These are phyloP conservation scores for Uronychia binucleata DNA, from an alignment of 73 alveolate genomes.

Conservation along the genomic window DNA sequence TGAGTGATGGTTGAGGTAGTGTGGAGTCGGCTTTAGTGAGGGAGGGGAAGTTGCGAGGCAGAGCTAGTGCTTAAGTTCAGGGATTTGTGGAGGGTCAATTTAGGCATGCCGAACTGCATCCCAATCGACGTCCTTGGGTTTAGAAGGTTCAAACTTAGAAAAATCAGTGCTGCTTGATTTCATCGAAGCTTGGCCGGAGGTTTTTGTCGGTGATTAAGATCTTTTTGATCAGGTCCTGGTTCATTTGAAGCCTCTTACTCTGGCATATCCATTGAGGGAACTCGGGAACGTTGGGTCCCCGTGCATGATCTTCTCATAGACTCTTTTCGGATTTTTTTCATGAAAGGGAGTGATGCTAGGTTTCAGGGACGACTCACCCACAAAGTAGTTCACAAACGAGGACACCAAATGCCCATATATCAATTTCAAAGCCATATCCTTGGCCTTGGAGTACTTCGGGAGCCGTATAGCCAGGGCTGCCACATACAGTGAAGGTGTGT, in stretches of 20 bases:
- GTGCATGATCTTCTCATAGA: constrained; percentile 34
- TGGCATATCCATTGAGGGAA: background rate
- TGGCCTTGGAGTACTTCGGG: constrained; percentile 57
- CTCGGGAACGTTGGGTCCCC: constrained; percentile 37
- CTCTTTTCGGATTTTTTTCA: constrained; percentile 96
- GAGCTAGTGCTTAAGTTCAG: too few species aligned
- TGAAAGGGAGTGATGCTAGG: constrained; percentile 55
- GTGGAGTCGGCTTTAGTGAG: too few species aligned
- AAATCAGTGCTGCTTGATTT: constrained; percentile 29
- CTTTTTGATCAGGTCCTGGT: background rate
- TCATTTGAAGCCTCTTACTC: background rate
- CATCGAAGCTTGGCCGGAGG: constrained; percentile 17
- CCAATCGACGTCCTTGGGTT: too few species aligned
- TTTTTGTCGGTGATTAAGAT: constrained; percentile 22
- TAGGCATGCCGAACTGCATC: too few species aligned
- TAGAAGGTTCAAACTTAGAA: too few species aligned
- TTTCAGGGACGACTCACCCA: background rate
- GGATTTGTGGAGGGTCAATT: too few species aligned
- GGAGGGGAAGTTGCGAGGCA: too few species aligned
- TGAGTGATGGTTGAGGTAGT: too few species aligned
- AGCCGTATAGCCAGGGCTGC: constrained; percentile 77
- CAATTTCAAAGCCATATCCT: constrained; percentile 29
- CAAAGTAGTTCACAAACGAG: constrained; percentile 46
- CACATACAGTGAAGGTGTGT: constrained; percentile 52
- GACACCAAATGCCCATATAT: constrained; percentile 54